Base-by-base conservation (phyloP, 2,329 filamentous ascomycete genomes). In the Phialophora verrucosa region DNA sequence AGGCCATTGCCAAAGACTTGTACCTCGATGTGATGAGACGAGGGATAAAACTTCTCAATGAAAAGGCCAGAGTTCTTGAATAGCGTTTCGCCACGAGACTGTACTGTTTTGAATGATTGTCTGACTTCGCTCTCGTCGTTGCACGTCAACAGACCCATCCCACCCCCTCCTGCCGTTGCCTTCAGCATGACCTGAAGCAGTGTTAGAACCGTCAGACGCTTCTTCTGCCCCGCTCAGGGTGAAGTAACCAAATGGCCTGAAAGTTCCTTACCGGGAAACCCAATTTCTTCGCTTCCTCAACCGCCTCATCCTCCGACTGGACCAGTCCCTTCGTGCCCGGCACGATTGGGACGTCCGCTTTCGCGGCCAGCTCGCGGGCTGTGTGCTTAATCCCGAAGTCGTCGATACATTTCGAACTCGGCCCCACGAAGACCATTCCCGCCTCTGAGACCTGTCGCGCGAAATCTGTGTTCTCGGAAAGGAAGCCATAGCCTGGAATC, bases 31-130 rank as follows among this genome's bases (percentile, higher is more conserved):
- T 97, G 93, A 64, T 91, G 86, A 47, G 91, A 91, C 0, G 88
- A 87, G 20, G 90, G 85, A 73, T 93, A 91, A 76, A 92, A 96
- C 71, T 88, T 88, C 79, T 97, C 92, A 27, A 96, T 90, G 67
- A 96, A 87, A 81, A 96, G 90, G 5, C 92, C 91, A 72, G 92
- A 87, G 69, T 93, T 90, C 61, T 92, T 92, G 76, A 96, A 96
- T 0, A 92, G 88, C 1, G 90, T 90, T 66, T 86, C 82, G 0
- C 91, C 92, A 77, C 94, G 88, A 31, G 89, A 91, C 63, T 90
- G 85, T 0, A 92, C 92, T 71, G 88, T 91, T 66, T 84, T 83
- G 62, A 93, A 83, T 73, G 92, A 90, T 10, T 86, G 81, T 60
- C 85, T 79, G 66, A 96, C 93, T 72, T 94, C 91, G 7, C 83